Evolutionary conservation across 2,329 filamentous ascomycete genomes (phyloP), one percentile per base, ranked within the genome.

Genomic region (Elsinoe fawcettii): DNA sequence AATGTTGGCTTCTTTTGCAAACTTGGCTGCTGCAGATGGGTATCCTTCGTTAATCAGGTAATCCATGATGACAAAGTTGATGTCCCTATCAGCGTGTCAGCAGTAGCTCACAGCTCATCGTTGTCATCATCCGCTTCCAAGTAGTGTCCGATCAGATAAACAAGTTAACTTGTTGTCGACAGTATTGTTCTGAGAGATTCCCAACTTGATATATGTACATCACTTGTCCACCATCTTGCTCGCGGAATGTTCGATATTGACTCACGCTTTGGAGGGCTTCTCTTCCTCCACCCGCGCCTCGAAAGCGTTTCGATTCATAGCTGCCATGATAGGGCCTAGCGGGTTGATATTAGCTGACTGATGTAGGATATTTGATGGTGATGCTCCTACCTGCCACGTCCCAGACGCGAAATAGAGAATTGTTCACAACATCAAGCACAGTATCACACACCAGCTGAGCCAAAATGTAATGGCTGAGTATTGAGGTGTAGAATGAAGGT

Each of bases 171-270:
- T 79, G 73, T 84, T 90, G 84, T 99, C 93, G 86, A 88, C 93
- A 99, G 81, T 74, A 77, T 74, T 83, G 81, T 88, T 97, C 89
- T 87, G 93, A 99, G 95, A 99, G 93, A 99, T 99, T 99, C 93
- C 93, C 93, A 99, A 84, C 82, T 96, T 95, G 86, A 88, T 85
- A 80, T 76, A 76, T 75, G 80, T 78, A 69, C 82, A 88, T 95
- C 91, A 95, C 95, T 79, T 83, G 77, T 43, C 54, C 54, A 18
- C 16, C 37, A 32, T 56, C 30, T 46, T 37, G 18, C 27, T n/a
- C 14, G n/a, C 14, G 12, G 18, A n/a, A 4, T 23, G 20, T n/a
- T 14, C 66, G 30, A 53, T 37, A 37, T 14, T 56, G n/a, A 55
- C 65, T 44, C 63, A 80, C 93, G 85, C 89, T 75, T 97, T 99